Evolutionary conservation across 2,329 filamentous ascomycete species (phyloP), one percentile per base, ranked within the genome.

Genomic region (Exophiala alcalophila): DNA sequence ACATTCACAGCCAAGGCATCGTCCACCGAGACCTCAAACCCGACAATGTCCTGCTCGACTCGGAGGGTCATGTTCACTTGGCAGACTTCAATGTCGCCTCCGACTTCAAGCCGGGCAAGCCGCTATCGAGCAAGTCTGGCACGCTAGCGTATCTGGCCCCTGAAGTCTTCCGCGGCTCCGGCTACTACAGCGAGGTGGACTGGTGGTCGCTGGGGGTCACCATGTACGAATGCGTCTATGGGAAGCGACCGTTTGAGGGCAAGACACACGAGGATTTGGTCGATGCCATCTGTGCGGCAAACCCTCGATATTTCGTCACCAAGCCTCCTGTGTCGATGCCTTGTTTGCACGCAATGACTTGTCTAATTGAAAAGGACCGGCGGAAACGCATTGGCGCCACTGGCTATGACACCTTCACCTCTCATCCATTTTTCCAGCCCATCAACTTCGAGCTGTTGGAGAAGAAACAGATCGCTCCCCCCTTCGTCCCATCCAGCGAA

Each of bases 141-240:
- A 98, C 92, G 1, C 71, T 98, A 45, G 92, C 92, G 40, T 98
- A 98, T 61, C 79, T 98, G 5, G 90, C 91, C 1, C 92, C 92
- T 4, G 92, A 98, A 64, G 92, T 97, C 2, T 98, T 97, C 60
- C 78, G 83, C 53, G 91, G 91, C 34, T 83, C 81, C 49, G 92
- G 92, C 26, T 98, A 98, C 61, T 83, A 86, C 47, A 81, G 82
- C 32, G 86, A 92, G 57, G 90, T 92, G 28, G 92, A 98, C 64
- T 98, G 92, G 92, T 98, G 92, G 92, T 97, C 92, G 4, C 69
- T 98, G 15, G 92, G 92, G 34, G 92, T 98, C 31, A 77, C 94
- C n/a, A 97, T 97, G 65, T 98, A 96, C 65, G 92, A 98, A 66
- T 97, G 92, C 75, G 96, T 98, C 54, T 98, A 97, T 71, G 95